phyloP scores from a whole-genome alignment of 2,329 filamentous ascomycete genomes.

The Sclerotinia subarctica region DNA sequence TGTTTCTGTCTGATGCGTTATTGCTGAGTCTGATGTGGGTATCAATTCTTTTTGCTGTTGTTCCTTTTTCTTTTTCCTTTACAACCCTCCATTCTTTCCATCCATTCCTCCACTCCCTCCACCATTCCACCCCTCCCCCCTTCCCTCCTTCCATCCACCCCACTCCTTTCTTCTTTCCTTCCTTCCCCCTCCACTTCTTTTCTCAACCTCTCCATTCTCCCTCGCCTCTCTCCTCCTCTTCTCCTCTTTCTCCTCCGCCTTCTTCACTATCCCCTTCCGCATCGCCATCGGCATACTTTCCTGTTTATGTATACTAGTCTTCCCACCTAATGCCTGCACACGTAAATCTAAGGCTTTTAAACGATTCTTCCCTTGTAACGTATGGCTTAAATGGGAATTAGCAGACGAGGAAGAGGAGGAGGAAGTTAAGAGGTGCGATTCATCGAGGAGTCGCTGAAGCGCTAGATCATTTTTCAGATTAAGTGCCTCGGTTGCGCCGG shows the following conservation, averaged over 20 bases:
- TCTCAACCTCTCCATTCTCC: slow-evolving; percentile 89
- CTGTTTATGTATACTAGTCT: slow-evolving; percentile 69
- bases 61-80: too few species aligned
- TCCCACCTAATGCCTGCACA: slow-evolving; percentile 77
- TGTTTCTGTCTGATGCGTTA: not conserved
- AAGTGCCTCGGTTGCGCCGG: slow-evolving; percentile 56
- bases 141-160: too few species aligned
- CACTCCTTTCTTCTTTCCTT: slow-evolving; percentile 47
- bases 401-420: slow-evolving; percentile 24
- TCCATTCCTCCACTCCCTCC: too few species aligned
- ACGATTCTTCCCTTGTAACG: slow-evolving; percentile 61
- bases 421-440: slow-evolving; percentile 80
- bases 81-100: too few species aligned
- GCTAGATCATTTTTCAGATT: slow-evolving; percentile 90
- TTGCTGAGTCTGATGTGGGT: not conserved
- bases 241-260: slow-evolving; percentile 62
- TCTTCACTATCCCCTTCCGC: slow-evolving; percentile 76
- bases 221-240: slow-evolving; percentile 73
- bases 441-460: slow-evolving; percentile 82
- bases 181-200: slow-evolving; percentile 43
- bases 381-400: slow-evolving; percentile 45
- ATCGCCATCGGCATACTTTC: slow-evolving; percentile 86
- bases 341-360: slow-evolving; percentile 82
- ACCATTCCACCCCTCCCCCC: too few species aligned
- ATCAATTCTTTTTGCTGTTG: slow-evolving; percentile 6